These are phyloP conservation scores for Exophiala phaeomuriformis DNA, from an alignment of 2,329 filamentous ascomycete genomes.

Conservation along the genomic window DNA sequence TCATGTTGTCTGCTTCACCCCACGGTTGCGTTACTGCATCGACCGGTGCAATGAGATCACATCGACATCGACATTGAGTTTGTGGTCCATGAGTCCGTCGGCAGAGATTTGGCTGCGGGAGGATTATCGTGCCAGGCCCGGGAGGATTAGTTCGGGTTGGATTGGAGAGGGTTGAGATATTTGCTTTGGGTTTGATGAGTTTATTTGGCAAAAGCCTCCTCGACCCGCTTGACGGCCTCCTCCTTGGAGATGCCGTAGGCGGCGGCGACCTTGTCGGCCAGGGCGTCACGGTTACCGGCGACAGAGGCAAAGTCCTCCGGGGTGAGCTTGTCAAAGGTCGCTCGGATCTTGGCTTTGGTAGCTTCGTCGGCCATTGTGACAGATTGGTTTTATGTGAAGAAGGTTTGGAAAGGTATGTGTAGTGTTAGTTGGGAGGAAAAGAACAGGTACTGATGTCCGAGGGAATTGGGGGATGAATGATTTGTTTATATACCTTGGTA, in stretches of 20 bases:
- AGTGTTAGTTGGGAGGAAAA: no score
- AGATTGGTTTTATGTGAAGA: neutral
- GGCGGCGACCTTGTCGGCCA: constrained; percentile 21
- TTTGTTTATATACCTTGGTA: no score
- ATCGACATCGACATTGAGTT: no score
- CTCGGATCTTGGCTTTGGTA: constrained; percentile 20
- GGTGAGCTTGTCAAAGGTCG: constrained; percentile 25
- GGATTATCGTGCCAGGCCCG: no score
- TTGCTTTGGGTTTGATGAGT: neutral
- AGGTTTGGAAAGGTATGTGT: neutral
- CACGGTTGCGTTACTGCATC: neutral
- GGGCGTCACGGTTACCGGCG: constrained; percentile 19
- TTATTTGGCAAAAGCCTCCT: constrained; percentile 17
- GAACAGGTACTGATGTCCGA: no score
- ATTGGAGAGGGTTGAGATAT: neutral
- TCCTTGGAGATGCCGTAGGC: constrained; percentile 23
- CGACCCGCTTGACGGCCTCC: constrained; percentile 21
- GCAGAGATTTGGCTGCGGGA: no score
- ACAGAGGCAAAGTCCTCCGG: constrained; percentile 21
- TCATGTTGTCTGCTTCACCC: no score
- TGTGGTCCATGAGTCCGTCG: no score
- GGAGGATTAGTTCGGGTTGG: neutral
- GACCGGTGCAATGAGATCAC: no score
- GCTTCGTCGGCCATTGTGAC: constrained; percentile 24
- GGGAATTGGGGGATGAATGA: no score